phyloP scores from a whole-genome alignment of 176 grass and related monocot species.

The Raddia distichophylla region DNA sequence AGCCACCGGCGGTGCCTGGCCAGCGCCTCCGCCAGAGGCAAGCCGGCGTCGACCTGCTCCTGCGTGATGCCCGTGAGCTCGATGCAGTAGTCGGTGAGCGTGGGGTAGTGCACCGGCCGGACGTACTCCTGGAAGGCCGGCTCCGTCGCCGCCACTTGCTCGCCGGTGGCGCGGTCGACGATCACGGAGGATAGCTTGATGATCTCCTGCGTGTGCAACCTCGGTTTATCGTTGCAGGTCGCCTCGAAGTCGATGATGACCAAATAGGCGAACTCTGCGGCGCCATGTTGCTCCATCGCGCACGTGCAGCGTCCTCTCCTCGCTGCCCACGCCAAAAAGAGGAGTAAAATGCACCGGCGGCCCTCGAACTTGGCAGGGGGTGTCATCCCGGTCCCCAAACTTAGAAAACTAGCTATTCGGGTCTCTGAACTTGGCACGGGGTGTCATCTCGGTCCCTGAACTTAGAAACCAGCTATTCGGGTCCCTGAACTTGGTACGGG shows the following conservation, averaged over 20 bases:
- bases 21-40: slow-evolving; percentile 51
- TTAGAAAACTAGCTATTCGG: too few species aligned
- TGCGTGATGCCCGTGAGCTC: slow-evolving; percentile 61
- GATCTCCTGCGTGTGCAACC: slow-evolving; percentile 51
- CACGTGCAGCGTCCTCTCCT: not conserved
- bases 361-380: too few species aligned
- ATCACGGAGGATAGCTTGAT: slow-evolving; percentile 66
- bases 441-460: too few species aligned
- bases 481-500: too few species aligned
- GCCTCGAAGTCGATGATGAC: slow-evolving; percentile 72
- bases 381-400: too few species aligned
- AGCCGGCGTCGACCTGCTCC: slow-evolving; percentile 52
- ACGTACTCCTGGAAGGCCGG: slow-evolving; percentile 56
- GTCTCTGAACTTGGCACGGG: too few species aligned
- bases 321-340: not conserved
- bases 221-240: slow-evolving; percentile 46
- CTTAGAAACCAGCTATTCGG: too few species aligned
- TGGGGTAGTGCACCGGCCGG: slow-evolving; percentile 42
- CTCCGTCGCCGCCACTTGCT: slow-evolving; percentile 29
- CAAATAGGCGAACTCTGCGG: slow-evolving; percentile 55
- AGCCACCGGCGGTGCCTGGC: slow-evolving; percentile 61
- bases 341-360: too few species aligned
- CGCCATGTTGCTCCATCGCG: too few species aligned
- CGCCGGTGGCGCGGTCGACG: slow-evolving; percentile 51
- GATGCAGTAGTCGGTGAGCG: slow-evolving; percentile 60